Conservation (phyloP, 2,329 filamentous ascomycete species). For the Penicillium sp. region DNA sequence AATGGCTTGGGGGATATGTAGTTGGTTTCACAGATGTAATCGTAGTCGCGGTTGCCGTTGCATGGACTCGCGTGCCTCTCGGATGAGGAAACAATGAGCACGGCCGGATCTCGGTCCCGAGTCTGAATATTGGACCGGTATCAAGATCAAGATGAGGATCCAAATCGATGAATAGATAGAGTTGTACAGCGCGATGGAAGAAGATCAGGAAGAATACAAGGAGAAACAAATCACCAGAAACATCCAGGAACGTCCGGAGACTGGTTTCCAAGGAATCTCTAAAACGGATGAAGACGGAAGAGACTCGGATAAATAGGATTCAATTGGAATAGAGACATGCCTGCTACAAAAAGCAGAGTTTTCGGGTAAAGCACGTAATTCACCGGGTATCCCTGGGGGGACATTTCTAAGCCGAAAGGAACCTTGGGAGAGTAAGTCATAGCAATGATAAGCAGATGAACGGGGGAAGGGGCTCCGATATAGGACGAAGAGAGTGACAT, state of each 20-base stretch:
- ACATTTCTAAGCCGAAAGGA: constrained; percentile 2
- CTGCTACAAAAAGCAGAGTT: neutral
- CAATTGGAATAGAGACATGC: neutral
- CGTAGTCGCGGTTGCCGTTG: neutral
- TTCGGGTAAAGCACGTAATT: constrained; percentile 5
- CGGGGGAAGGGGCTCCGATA: neutral
- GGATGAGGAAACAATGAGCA: neutral
- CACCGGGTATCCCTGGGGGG: constrained; percentile 6
- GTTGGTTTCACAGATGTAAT: neutral
- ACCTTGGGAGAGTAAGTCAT: neutral
- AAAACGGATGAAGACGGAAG: constrained; percentile 1
- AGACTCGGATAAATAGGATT: neutral
- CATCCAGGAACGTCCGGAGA: neutral
- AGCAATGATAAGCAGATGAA: neutral
- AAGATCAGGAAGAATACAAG: neutral
- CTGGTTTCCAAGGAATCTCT: neutral
- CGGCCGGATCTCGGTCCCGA: constrained; percentile 3
- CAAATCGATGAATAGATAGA: neutral
- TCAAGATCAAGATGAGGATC: neutral
- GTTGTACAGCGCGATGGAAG: neutral
- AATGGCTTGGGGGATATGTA: neutral
- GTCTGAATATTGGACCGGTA: neutral
- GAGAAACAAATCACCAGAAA: neutral
- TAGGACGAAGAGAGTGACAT: constrained; percentile 4
- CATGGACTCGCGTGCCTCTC: neutral